These are phyloP conservation scores for Panaeolus papilionaceus DNA, from an alignment of 768 basidiomycete genomes.

Conservation along the genomic window DNA sequence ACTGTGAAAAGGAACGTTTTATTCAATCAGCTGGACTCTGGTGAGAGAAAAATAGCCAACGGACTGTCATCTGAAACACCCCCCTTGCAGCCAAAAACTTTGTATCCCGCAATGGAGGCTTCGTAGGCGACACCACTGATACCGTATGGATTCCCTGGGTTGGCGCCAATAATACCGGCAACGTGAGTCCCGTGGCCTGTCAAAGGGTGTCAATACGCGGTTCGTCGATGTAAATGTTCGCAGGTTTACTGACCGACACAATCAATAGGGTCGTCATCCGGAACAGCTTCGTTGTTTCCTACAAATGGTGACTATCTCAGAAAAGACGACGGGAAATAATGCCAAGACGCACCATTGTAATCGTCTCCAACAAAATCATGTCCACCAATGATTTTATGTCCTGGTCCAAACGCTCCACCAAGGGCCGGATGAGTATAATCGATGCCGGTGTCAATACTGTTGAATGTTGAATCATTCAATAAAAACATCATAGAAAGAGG, in stretches of 20 bases:
- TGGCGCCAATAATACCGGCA: slow-evolving; percentile 65
- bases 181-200: slow-evolving; percentile 62
- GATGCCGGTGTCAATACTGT: slow-evolving; percentile 56
- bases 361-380: slow-evolving; percentile 64
- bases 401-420: slow-evolving; percentile 58
- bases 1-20: slow-evolving; percentile 29
- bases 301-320: neutral
- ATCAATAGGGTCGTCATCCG: slow-evolving; percentile 57
- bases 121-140: slow-evolving; percentile 75
- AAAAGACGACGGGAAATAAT: too few relatives aligned
- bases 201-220: neutral
- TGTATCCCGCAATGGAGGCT: slow-evolving; percentile 58
- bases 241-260: slow-evolving; percentile 40
- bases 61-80: slow-evolving; percentile 57
- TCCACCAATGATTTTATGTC: slow-evolving; percentile 56
- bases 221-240: too few relatives aligned
- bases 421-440: slow-evolving; percentile 60
- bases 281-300: slow-evolving; percentile 54
- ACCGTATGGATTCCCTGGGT: slow-evolving; percentile 65
- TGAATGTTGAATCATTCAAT: neutral
- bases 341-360: slow-evolving; percentile 42
- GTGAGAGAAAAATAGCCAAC: slow-evolving; percentile 19
- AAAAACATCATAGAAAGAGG: neutral
- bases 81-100: slow-evolving; percentile 67
- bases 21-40: neutral